Percentiles rank a stretch among this genome's conserved stretches.
Evolutionary conservation across 108 stramenopile genomes (phyloP).

Genomic region (Licmophora abbreviata): DNA sequence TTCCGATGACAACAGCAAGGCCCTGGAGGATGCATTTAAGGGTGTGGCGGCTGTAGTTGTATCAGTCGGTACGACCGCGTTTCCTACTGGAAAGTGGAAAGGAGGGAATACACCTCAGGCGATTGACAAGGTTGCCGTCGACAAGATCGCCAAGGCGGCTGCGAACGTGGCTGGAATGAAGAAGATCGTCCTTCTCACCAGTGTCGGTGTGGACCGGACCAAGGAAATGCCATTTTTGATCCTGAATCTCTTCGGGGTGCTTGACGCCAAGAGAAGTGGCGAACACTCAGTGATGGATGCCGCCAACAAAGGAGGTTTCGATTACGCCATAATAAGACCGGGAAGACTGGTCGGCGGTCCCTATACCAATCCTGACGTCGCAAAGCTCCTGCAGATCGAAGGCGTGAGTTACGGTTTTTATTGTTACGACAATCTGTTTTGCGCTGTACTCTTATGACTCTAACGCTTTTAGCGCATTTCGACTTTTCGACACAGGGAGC

Average conservation of each 20-base stretch:
- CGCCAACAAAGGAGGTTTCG: slow-evolving; percentile 11
- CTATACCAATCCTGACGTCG: slow-evolving; percentile 33
- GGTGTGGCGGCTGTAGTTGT: slow-evolving; percentile 26
- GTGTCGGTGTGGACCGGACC: slow-evolving; percentile 42
- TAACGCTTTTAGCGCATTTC: too few species aligned
- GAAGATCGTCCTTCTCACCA: slow-evolving; percentile 30
- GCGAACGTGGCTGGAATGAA: slow-evolving; percentile 3
- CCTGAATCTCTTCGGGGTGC: slow-evolving; percentile 38
- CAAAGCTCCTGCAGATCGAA: slow-evolving; percentile 31
- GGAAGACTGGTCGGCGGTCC: slow-evolving; percentile 38
- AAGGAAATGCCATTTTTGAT: slow-evolving; percentile 36
- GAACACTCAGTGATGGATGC: slow-evolving; percentile 30
- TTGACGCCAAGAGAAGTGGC: slow-evolving; percentile 33
- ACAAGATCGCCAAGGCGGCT: slow-evolving; percentile 26
- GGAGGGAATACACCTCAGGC: slow-evolving; percentile 57
- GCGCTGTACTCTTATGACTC: too few species aligned
- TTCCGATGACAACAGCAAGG: slow-evolving; percentile 3
- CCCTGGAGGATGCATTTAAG: slow-evolving; percentile 2
- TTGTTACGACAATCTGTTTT: too few species aligned
- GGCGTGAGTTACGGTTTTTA: too few species aligned
- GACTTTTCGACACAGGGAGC: too few species aligned
- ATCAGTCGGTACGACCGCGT: slow-evolving; percentile 37
- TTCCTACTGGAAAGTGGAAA: slow-evolving; percentile 28
- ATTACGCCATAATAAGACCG: slow-evolving; percentile 31
- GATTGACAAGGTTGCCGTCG: slow-evolving; percentile 43